These are phyloP conservation scores for Penicillium tannophilum DNA, from an alignment of 495 filamentous ascomycete genomes.

Conservation along the genomic window DNA sequence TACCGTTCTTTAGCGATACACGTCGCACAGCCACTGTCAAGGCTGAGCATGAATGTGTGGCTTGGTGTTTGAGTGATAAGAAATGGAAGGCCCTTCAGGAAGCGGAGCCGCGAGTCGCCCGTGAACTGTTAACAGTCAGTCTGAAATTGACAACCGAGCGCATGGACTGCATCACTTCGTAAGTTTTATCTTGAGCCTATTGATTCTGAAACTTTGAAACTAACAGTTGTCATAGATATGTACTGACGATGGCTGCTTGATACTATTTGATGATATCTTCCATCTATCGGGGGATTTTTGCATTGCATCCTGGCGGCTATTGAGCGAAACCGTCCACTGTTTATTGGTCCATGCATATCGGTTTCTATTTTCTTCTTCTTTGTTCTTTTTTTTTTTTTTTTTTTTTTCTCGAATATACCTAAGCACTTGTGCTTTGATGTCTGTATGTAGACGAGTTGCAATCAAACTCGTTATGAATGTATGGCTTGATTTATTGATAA, in stretches of 20 bases:
- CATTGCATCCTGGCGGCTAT: not conserved
- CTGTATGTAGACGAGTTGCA: not conserved
- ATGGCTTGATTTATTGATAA: not conserved
- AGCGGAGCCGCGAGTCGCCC: conserved; percentile 71
- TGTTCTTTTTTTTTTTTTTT: too few species aligned
- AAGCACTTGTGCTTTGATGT: not conserved
- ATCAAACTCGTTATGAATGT: not conserved
- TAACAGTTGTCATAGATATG: not conserved
- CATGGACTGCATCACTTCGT: conserved; percentile 86
- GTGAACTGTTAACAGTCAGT: conserved; percentile 79
- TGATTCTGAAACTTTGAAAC: not conserved
- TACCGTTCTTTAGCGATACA: conserved; percentile 94
- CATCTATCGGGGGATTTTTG: not conserved
- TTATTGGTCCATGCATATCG: not conserved
- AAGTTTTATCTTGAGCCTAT: conserved; percentile 31
- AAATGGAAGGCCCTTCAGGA: conserved; percentile 72
- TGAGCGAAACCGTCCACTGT: not conserved
- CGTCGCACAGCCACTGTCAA: conserved; percentile 82
- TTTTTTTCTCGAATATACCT: too few species aligned
- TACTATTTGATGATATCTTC: not conserved
- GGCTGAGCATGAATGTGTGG: conserved; percentile 77
- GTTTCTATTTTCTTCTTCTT: not conserved
- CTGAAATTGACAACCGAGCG: conserved; percentile 88
- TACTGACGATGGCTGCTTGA: not conserved
- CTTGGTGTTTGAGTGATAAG: conserved; percentile 74